Percentiles rank a stretch among this genome's conserved stretches.
These are phyloP conservation scores for Vitis rupestris DNA, from an alignment of 164 flowering plant species.

Conservation along the genomic window DNA sequence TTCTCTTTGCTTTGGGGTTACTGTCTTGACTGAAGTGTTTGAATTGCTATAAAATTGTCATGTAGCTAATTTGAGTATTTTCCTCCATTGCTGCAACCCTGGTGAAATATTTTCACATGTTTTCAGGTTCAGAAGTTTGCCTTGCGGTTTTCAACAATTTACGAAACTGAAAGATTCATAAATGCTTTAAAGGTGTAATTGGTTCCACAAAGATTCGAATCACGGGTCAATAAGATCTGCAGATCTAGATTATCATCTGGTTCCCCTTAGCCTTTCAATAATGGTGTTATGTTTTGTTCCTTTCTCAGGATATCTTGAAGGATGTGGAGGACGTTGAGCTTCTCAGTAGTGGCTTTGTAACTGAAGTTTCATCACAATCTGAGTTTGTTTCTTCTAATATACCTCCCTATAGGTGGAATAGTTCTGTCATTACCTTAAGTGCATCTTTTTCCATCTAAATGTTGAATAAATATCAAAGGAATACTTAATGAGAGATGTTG, in stretches of 20 bases:
- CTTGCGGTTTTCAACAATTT: conserved; percentile 33
- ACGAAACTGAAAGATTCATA: conserved; percentile 35
- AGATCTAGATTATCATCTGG: too few species aligned
- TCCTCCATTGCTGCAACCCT: conserved; percentile 1
- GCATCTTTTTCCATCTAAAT: neutral
- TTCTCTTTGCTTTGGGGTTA: neutral
- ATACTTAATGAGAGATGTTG: neutral
- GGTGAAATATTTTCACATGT: neutral
- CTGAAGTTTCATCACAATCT: conserved; percentile 48
- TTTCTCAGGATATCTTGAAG: conserved; percentile 31
- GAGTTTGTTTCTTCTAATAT: conserved; percentile 34
- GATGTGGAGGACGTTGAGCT: conserved; percentile 13
- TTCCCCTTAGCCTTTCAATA: neutral
- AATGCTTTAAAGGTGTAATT: conserved; percentile 35
- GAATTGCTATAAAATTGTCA: too few species aligned
- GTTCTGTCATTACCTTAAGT: neutral
- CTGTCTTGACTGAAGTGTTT: too few species aligned
- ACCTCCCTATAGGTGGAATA: conserved; percentile 35
- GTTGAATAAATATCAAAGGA: neutral
- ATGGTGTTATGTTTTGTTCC: conserved; percentile 10
- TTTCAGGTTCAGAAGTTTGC: conserved; percentile 69
- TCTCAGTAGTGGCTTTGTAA: conserved; percentile 19
- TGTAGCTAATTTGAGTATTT: neutral
- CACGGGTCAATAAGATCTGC: neutral
- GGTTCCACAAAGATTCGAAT: neutral